These are phyloP conservation scores for Myochromella boudieri DNA, from an alignment of 768 basidiomycete species.

Conservation along the genomic window DNA sequence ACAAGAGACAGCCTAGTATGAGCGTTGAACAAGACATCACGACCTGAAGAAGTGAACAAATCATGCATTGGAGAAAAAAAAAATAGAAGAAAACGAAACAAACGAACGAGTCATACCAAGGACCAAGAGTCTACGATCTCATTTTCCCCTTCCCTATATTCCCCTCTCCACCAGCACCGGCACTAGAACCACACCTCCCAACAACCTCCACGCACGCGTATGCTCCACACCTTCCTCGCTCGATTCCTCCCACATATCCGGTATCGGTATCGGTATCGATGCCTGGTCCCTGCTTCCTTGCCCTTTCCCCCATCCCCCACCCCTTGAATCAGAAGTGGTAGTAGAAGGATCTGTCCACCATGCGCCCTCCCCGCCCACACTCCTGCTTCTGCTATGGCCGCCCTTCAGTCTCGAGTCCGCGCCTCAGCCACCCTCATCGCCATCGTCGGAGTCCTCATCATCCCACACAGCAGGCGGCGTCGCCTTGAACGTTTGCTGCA, in stretches of 20 bases:
- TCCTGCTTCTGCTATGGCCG: background rate
- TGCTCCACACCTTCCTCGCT: constrained; percentile 77
- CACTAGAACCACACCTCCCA: too few species aligned
- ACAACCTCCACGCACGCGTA: constrained; percentile 50
- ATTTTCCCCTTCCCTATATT: too few species aligned
- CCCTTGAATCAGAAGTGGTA: constrained; percentile 18
- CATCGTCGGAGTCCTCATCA: constrained; percentile 36
- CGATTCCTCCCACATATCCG: constrained; percentile 70
- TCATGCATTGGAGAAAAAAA: too few species aligned
- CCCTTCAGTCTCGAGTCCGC: background rate
- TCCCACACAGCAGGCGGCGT: constrained; percentile 67
- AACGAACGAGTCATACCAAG: too few species aligned
- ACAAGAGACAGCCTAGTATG: too few species aligned
- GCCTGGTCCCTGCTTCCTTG: constrained; percentile 12
- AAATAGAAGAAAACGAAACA: too few species aligned
- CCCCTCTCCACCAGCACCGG: too few species aligned
- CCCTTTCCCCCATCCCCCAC: constrained; percentile 8
- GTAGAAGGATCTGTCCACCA: constrained; percentile 4
- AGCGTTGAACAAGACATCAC: too few species aligned
- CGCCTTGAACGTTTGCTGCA: constrained; percentile 73
- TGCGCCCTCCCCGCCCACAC: background rate
- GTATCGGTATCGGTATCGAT: too few species aligned
- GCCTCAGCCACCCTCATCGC: background rate
- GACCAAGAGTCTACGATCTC: too few species aligned
- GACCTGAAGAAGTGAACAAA: too few species aligned